Percentiles rank a stretch among this genome's conserved stretches.
These are phyloP conservation scores for Phytopythium oedochilum DNA, from an alignment of 352 stramenopile species.

Conservation along the genomic window DNA sequence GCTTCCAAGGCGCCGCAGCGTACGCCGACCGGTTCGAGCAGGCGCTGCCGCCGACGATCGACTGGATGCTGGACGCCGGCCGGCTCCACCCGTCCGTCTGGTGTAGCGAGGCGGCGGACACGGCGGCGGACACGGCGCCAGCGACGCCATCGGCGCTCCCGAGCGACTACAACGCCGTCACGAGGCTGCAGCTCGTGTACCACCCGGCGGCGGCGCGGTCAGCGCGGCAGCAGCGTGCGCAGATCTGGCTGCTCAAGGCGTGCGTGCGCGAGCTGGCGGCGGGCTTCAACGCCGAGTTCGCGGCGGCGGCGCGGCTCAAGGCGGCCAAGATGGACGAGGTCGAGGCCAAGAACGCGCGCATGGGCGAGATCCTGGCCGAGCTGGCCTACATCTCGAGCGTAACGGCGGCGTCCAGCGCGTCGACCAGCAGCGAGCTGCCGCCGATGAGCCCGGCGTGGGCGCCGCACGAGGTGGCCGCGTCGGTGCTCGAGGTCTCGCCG, in stretches of 20 bases:
- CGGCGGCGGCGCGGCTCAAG: constrained; percentile 69
- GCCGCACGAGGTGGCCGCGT: constrained; percentile 56
- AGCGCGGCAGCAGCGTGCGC: constrained; percentile 73
- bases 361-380: constrained; percentile 83
- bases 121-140: not conserved
- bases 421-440: not conserved
- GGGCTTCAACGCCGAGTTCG: constrained; percentile 87
- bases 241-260: constrained; percentile 79
- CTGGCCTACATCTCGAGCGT: constrained; percentile 17
- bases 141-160: not conserved
- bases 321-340: constrained; percentile 83
- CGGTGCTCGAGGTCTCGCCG: constrained; percentile 53
- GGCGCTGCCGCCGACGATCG: constrained; percentile 22
- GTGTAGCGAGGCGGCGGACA: constrained; percentile 8
- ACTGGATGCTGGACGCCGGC: constrained; percentile 56
- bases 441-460: constrained; percentile 29
- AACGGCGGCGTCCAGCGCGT: not conserved
- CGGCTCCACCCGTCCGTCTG: constrained; percentile 38
- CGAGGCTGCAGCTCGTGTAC: constrained; percentile 79
- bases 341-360: constrained; percentile 84
- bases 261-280: constrained; percentile 64
- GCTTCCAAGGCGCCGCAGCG: not conserved
- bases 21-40: not conserved
- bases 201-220: constrained; percentile 81
- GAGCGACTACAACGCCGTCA: constrained; percentile 28